Evolutionary conservation across 2,329 filamentous ascomycete genomes (phyloP).

Genomic region (Phialocephala subalpina): DNA sequence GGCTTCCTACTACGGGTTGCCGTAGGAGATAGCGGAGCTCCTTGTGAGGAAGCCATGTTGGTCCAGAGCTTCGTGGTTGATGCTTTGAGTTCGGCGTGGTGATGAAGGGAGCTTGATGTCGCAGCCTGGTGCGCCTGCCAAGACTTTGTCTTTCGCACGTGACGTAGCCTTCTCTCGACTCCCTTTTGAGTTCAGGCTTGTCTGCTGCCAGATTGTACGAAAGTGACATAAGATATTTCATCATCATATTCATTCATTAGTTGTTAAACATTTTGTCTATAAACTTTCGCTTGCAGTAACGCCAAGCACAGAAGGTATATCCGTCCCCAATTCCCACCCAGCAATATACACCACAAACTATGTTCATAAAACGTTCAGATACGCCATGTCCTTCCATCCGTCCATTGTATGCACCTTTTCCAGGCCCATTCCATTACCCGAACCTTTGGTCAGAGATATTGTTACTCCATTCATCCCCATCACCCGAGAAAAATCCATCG

Average conservation of each 20-base stretch:
- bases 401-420: background rate
- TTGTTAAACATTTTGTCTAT: slow-evolving; percentile 9
- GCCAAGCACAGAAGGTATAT: slow-evolving; percentile 7
- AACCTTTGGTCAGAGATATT: slow-evolving; percentile 33
- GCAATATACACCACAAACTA: background rate
- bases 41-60: slow-evolving; percentile 31
- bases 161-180: background rate
- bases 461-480: slow-evolving; percentile 38
- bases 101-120: slow-evolving; percentile 18
- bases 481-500: slow-evolving; percentile 38
- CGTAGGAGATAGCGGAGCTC: slow-evolving; percentile 31
- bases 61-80: slow-evolving; percentile 3
- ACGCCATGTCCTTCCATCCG: background rate
- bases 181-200: background rate
- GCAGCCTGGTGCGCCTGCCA: slow-evolving; percentile 18
- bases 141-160: background rate
- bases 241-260: background rate
- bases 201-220: background rate
- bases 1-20: slow-evolving; percentile 33
- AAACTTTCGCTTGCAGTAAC: background rate
- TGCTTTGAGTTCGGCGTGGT: slow-evolving; percentile 3
- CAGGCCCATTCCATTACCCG: background rate
- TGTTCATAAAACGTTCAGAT: slow-evolving; percentile 5
- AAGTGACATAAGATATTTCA: background rate
- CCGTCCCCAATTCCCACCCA: background rate